phyloP scores from a whole-genome alignment of 108 stramenopile genomes.

The Bacterosira constricta region DNA sequence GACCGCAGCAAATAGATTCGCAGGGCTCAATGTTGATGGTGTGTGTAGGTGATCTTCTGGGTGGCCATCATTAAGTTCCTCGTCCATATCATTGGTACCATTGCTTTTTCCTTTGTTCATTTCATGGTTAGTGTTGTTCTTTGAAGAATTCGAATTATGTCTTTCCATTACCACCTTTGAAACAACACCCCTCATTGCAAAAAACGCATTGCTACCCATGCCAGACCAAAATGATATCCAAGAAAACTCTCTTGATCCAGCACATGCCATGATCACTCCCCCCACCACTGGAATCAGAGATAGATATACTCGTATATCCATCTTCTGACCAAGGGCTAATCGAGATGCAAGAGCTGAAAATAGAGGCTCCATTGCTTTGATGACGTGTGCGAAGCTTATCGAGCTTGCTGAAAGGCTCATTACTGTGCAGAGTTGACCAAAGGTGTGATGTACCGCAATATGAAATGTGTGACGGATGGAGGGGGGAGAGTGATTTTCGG shows the following conservation, averaged over 20 bases:
- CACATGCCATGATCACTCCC: conserved; percentile 56
- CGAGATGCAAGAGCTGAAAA: conserved; percentile 49
- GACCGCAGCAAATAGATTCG: conserved; percentile 72
- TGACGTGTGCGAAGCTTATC: conserved; percentile 58
- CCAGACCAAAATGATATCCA: conserved; percentile 66
- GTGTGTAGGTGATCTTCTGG: background rate
- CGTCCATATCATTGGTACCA: background rate
- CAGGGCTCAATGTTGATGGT: conserved; percentile 27
- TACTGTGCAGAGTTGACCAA: conserved; percentile 61
- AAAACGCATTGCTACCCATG: conserved; percentile 71
- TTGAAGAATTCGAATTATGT: background rate
- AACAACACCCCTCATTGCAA: conserved; percentile 62
- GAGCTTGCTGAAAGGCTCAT: conserved; percentile 49
- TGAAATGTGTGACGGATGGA: conserved; percentile 18
- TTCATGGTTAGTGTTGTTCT: background rate
- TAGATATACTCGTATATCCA: conserved; percentile 51
- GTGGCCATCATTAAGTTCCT: background rate
- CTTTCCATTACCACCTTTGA: conserved; percentile 64
- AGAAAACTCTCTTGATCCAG: conserved; percentile 34
- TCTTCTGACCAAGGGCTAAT: conserved; percentile 30
- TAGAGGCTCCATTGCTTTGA: conserved; percentile 66
- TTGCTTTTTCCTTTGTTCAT: background rate
- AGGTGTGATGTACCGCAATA: conserved; percentile 58
- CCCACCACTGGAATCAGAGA: conserved; percentile 57
- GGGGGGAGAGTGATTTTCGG: background rate